Conservation (phyloP, 441 rosid genomes). For the Gossypium davidsonii region DNA sequence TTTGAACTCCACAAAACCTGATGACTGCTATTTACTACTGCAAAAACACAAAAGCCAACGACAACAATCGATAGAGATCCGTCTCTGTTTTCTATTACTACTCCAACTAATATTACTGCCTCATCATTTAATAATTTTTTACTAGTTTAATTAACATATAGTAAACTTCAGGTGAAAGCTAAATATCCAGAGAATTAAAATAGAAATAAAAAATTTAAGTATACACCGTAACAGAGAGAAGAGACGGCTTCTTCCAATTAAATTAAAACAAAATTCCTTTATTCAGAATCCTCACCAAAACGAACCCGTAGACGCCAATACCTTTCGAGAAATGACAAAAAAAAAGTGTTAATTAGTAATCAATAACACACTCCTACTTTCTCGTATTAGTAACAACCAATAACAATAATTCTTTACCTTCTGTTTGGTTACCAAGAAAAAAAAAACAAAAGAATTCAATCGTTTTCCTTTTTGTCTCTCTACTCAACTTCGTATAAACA, state of each 20-base stretch:
- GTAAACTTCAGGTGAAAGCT: not conserved
- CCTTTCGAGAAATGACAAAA: constrained; percentile 30
- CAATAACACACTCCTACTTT: constrained; percentile 20
- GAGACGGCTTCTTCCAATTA: constrained; percentile 45
- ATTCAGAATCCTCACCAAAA: constrained; percentile 83
- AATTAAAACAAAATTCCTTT: constrained; percentile 51
- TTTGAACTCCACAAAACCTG: constrained; percentile 28
- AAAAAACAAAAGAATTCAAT: not conserved
- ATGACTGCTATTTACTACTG: constrained; percentile 41
- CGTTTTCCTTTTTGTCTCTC: not conserved
- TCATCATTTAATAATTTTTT: not conserved
- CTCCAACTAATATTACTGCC: constrained; percentile 16
- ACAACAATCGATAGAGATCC: constrained; percentile 61
- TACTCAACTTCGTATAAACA: not conserved
- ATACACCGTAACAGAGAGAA: constrained; percentile 51
- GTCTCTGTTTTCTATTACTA: constrained; percentile 25
- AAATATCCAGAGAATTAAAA: not conserved
- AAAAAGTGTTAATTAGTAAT: constrained; percentile 30
- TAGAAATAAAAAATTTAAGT: constrained; percentile 29
- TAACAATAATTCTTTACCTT: not conserved
- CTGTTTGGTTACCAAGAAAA: constrained; percentile 23
- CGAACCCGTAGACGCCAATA: constrained; percentile 49
- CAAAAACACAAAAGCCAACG: constrained; percentile 37
- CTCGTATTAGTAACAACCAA: not conserved
- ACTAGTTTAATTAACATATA: not conserved